These are phyloP conservation scores for Vicia sativa DNA, from an alignment of 306 rosid genomes.

Conservation along the genomic window DNA sequence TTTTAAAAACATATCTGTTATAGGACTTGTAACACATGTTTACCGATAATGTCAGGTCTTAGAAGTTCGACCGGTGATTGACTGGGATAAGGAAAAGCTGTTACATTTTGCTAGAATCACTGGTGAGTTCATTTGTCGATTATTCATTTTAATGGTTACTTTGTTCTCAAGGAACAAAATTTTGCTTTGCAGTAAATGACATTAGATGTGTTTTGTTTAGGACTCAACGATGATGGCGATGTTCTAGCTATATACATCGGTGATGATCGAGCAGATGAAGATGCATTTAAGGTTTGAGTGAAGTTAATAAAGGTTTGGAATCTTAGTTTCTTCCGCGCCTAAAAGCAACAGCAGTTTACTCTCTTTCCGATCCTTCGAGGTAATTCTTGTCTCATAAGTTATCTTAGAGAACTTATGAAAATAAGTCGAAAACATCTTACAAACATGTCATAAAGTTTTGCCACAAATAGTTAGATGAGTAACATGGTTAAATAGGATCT, in stretches of 20 bases:
- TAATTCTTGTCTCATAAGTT: constrained; percentile 27
- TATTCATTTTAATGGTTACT: neutral
- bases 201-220: constrained; percentile 46
- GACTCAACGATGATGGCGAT: constrained; percentile 62
- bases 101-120: constrained; percentile 87
- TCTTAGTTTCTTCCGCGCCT: constrained; percentile 73
- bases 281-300: constrained; percentile 82
- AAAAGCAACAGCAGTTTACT: constrained; percentile 78
- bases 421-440: neutral
- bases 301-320: constrained; percentile 71
- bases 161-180: constrained; percentile 12
- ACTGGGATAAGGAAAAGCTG: constrained; percentile 97
- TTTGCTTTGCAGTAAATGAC: constrained; percentile 39
- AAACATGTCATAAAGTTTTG: neutral
- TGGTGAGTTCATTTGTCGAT: constrained; percentile 58
- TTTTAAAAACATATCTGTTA: constrained; percentile 4
- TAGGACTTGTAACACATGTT: constrained; percentile 5
- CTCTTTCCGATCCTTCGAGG: constrained; percentile 91
- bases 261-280: constrained; percentile 93
- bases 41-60: constrained; percentile 60
- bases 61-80: constrained; percentile 87
- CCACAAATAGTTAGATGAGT: no score
- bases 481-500: no score
- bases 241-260: constrained; percentile 92
- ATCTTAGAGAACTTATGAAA: neutral